Conservation (phyloP, 2,329 filamentous ascomycete species). For the Aureobasidium subglaciale region DNA sequence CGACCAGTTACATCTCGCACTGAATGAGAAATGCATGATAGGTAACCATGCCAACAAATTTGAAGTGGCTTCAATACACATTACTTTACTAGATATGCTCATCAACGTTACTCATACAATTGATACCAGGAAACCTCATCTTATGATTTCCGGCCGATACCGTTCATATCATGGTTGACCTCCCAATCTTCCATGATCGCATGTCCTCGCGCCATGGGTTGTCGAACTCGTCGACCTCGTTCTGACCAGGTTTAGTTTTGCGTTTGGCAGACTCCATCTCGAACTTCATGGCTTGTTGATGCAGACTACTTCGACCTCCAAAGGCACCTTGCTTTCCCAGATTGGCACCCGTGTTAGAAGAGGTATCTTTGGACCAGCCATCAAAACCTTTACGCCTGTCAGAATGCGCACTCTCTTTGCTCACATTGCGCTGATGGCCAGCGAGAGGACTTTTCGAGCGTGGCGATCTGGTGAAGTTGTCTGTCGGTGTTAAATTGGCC, state of each 20-base stretch:
- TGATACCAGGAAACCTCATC: not conserved
- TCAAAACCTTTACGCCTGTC: constrained; percentile 12
- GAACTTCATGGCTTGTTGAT: constrained; percentile 33
- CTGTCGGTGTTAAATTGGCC: not conserved
- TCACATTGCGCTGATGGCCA: constrained; percentile 7
- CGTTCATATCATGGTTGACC: constrained; percentile 5
- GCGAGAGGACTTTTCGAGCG: not conserved
- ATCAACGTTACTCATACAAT: not conserved
- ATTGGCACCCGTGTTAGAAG: not conserved
- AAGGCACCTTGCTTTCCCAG: constrained; percentile 20
- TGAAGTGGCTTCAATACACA: too few relatives aligned
- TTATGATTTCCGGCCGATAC: too few relatives aligned
- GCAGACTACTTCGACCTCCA: constrained; percentile 33
- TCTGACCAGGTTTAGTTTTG: constrained; percentile 20
- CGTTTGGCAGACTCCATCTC: constrained; percentile 20
- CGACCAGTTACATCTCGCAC: too few relatives aligned
- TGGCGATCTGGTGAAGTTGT: not conserved
- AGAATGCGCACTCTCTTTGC: constrained; percentile 3
- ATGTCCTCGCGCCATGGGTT: constrained; percentile 34
- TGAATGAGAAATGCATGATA: too few relatives aligned
- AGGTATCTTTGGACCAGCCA: constrained; percentile 1
- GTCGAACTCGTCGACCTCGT: constrained; percentile 44
- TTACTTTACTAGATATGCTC: not conserved
- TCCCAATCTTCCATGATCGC: constrained; percentile 10
- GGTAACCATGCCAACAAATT: too few relatives aligned